phyloP scores from a whole-genome alignment of 306 rosid species.

The Dalbergia cochinchinensis region DNA sequence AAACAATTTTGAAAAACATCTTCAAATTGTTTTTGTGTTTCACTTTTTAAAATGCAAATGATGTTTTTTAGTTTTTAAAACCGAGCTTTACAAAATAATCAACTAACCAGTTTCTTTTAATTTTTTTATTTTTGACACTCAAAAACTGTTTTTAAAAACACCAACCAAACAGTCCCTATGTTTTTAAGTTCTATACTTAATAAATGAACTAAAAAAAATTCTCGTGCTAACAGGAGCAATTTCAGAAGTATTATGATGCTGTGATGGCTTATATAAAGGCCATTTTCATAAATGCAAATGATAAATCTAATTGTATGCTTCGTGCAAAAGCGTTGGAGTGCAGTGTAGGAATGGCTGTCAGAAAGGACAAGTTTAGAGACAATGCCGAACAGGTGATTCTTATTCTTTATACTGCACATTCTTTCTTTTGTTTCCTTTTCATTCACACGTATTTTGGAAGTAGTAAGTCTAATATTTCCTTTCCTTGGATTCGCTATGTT shows the following conservation, averaged over 20 bases:
- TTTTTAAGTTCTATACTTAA: slow-evolving; percentile 13
- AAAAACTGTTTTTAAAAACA: no score
- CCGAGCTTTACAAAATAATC: no score
- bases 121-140: no score
- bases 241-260: slow-evolving; percentile 84
- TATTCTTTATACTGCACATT: neutral
- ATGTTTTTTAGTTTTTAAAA: no score
- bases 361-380: slow-evolving; percentile 93
- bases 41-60: no score
- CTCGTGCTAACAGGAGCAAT: slow-evolving; percentile 63
- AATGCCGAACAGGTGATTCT: slow-evolving; percentile 90
- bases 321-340: slow-evolving; percentile 99
- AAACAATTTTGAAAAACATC: no score
- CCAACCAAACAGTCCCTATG: neutral
- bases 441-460: neutral
- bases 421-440: slow-evolving; percentile 7
- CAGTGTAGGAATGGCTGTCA: slow-evolving; percentile 99
- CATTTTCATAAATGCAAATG: slow-evolving; percentile 92
- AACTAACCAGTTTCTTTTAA: no score
- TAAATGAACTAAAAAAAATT: slow-evolving; percentile 11
- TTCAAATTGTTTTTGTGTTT: no score
- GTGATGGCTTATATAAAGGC: slow-evolving; percentile 95
- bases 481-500: neutral
- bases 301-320: slow-evolving; percentile 93
- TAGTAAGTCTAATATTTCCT: neutral